These are phyloP conservation scores for Daldinia concentrica DNA, from an alignment of 495 filamentous ascomycete species.

Conservation along the genomic window DNA sequence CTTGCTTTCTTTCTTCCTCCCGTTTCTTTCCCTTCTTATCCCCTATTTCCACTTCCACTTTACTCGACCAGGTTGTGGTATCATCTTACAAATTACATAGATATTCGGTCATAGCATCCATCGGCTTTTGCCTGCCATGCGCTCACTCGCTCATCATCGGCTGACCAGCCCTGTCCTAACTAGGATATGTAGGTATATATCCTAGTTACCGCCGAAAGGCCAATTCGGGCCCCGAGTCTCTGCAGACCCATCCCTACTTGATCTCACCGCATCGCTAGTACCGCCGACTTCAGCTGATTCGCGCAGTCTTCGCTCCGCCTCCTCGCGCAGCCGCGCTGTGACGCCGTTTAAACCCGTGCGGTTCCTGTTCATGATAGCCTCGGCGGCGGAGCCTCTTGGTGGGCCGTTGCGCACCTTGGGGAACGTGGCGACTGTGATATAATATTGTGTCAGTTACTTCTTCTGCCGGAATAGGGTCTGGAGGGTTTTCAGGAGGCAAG, in stretches of 20 bases:
- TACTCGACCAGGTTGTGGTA: not conserved
- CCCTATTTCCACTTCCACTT: not conserved
- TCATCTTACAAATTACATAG: conserved; percentile 5
- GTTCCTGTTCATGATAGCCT: conserved; percentile 34
- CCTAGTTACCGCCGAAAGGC: conserved; percentile 26
- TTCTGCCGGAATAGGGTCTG: not conserved
- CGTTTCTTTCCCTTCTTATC: not conserved
- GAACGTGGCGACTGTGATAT: conserved; percentile 36
- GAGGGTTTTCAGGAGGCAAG: not conserved
- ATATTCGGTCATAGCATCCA: not conserved
- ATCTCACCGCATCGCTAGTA: not conserved
- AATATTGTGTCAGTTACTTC: not conserved
- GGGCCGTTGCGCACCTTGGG: conserved; percentile 32
- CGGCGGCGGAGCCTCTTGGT: conserved; percentile 31
- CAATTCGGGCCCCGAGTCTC: conserved; percentile 33
- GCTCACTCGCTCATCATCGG: not conserved
- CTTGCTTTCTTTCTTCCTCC: not conserved
- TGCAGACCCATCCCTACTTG: no score
- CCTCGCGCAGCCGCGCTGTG: conserved; percentile 20
- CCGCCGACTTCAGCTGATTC: conserved; percentile 16
- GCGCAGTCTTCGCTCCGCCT: conserved; percentile 19
- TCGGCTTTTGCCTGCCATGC: not conserved
- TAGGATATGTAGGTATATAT: not conserved
- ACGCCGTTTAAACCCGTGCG: conserved; percentile 21
- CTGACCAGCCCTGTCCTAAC: not conserved